A percentile compares a stretch with the other conserved stretches of the same genome.
These are phyloP conservation scores for Mycena vulgaris DNA, from an alignment of 768 basidiomycete species.

Conservation along the genomic window DNA sequence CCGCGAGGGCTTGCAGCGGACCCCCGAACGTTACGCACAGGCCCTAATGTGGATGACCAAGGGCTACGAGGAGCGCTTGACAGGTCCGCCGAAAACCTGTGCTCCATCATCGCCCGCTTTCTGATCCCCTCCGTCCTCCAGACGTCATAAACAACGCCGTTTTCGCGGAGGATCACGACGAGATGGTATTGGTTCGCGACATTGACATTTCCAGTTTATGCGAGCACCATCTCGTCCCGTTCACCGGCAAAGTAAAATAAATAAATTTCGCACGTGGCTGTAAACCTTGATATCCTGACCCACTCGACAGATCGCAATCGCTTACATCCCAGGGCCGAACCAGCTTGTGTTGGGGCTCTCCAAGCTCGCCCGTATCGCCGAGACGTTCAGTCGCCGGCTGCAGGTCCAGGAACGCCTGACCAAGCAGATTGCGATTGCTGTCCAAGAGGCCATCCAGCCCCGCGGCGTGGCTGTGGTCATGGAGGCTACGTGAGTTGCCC, in stretches of 20 bases:
- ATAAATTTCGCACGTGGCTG: slow-evolving; percentile 44
- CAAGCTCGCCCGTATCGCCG: slow-evolving; percentile 96
- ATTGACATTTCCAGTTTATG: slow-evolving; percentile 98
- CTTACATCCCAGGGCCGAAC: slow-evolving; percentile 88
- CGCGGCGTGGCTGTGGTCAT: slow-evolving; percentile 99
- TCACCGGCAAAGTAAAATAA: slow-evolving; percentile 88
- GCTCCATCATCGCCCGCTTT: slow-evolving; percentile 27
- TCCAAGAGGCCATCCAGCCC: slow-evolving; percentile 98
- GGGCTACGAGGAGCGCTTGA: slow-evolving; percentile 96
- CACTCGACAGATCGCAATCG: slow-evolving; percentile 88
- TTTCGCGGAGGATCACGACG: slow-evolving; percentile 99
- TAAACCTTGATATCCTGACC: slow-evolving; percentile 42
- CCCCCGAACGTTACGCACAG: slow-evolving; percentile 96
- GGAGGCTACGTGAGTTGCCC: slow-evolving; percentile 88
- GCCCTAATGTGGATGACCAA: slow-evolving; percentile 99
- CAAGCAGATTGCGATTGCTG: slow-evolving; percentile 97
- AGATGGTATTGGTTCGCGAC: slow-evolving; percentile 98
- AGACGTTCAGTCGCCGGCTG: slow-evolving; percentile 95
- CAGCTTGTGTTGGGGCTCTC: slow-evolving; percentile 94
- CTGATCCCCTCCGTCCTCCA: slow-evolving; percentile 48
- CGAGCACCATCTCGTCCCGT: slow-evolving; percentile 98
- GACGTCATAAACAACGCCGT: slow-evolving; percentile 99
- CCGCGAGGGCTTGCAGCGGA: slow-evolving; percentile 91
- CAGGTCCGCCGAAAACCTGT: slow-evolving; percentile 67
- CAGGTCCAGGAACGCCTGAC: slow-evolving; percentile 99